These are phyloP conservation scores for Linum trigynum DNA, from an alignment of 345 rosid species.

Conservation along the genomic window DNA sequence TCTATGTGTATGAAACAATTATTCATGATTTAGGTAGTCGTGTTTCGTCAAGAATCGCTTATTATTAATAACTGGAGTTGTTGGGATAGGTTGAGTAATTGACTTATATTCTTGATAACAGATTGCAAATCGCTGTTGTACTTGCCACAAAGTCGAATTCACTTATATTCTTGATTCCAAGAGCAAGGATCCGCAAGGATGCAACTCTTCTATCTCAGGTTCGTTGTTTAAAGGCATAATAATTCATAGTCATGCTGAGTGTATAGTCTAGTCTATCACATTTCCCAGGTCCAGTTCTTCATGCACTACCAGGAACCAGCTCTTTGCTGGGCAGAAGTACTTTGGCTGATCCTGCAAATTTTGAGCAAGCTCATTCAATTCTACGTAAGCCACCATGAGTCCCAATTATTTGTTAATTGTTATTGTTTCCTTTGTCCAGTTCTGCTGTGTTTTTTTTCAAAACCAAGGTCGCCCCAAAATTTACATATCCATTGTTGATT, in stretches of 20 bases:
- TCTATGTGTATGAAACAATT: too few species aligned
- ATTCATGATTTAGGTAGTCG: too few species aligned
- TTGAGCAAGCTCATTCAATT: conserved; percentile 63
- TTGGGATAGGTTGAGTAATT: too few species aligned
- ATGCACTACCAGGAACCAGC: conserved; percentile 75
- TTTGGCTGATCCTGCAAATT: conserved; percentile 61
- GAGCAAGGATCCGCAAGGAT: conserved; percentile 67
- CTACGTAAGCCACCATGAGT: too few species aligned
- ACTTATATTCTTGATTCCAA: conserved; percentile 46
- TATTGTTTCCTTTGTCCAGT: too few species aligned
- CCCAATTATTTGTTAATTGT: too few species aligned
- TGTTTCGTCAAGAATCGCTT: too few species aligned
- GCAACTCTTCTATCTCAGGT: conserved; percentile 91
- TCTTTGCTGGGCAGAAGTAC: conserved; percentile 71
- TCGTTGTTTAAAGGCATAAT: conserved; percentile 52
- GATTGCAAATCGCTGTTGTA: conserved; percentile 19
- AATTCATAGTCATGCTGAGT: conserved; percentile 38
- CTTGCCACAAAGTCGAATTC: conserved; percentile 84
- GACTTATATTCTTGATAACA: too few species aligned
- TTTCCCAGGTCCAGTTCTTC: conserved; percentile 80
- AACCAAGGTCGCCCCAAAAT: too few species aligned
- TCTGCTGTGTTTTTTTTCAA: too few species aligned
- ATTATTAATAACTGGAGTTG: too few species aligned
- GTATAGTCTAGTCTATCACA: conserved; percentile 84
- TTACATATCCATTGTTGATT: too few species aligned